These are phyloP conservation scores for Cladosporium halotolerans DNA, from an alignment of 2,329 filamentous ascomycete genomes.

Conservation along the genomic window DNA sequence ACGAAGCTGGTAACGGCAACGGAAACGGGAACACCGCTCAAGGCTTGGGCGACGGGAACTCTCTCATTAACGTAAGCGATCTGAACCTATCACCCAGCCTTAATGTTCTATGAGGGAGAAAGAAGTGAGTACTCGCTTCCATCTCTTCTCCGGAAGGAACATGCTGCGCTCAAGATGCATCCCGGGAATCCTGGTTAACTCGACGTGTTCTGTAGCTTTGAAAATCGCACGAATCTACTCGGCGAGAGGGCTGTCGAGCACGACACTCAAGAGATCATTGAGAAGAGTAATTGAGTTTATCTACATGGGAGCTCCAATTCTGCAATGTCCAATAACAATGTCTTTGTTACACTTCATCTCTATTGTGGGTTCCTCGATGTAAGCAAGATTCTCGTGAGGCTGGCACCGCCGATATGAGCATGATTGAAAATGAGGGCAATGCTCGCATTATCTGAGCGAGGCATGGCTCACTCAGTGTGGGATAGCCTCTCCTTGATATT, in stretches of 20 bases:
- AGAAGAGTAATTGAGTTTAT: too few species aligned
- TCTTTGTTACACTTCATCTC: not conserved
- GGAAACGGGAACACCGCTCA: not conserved
- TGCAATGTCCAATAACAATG: not conserved
- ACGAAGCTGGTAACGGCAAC: not conserved
- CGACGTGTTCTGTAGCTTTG: not conserved
- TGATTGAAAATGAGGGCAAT: too few species aligned
- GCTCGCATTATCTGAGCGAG: too few species aligned
- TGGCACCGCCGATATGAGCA: too few species aligned
- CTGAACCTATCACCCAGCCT: not conserved
- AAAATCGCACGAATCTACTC: not conserved
- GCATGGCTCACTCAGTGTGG: too few species aligned
- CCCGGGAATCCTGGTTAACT: not conserved
- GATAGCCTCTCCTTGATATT: constrained; percentile 6
- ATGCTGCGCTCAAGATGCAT: not conserved
- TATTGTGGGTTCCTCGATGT: not conserved
- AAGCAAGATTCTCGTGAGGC: not conserved
- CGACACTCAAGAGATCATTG: too few species aligned
- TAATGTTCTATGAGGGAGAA: not conserved
- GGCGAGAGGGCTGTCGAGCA: not conserved
- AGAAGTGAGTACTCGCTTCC: not conserved
- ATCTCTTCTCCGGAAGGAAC: not conserved
- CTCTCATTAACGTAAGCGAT: not conserved
- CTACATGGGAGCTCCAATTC: too few species aligned
- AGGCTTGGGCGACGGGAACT: not conserved